Evolutionary conservation across 768 basidiomycete genomes (phyloP), one percentile per base, ranked within the genome.

Genomic region (Pleurotus platypus): DNA sequence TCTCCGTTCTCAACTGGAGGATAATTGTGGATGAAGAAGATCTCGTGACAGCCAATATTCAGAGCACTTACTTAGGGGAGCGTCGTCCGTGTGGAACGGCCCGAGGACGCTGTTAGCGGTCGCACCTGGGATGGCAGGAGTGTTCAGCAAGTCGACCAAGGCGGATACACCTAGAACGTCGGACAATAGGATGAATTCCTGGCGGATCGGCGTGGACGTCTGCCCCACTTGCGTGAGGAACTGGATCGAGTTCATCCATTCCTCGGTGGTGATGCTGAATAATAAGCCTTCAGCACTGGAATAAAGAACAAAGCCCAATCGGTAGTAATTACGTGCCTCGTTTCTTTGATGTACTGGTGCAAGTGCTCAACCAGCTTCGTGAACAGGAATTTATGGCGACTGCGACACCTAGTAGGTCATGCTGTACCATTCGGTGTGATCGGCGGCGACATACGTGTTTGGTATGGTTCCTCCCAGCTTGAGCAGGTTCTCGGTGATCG

Each of bases 151-250:
- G 60, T 93, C 89, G 8, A 94, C 86, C 53, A 94, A 78, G 0
- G 87, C 77, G 0, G 90, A 92, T 2, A 90, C 81, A 4, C 93
- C 92, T 0, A 94, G 73, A 0, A 82, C 78, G 64, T 94, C 92
- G 1, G 90, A 92, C n/a, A 94, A 78, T 5, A 94, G 81, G 63
- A 94, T 92, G 68, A 89, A 89, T 66, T 94, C 80, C 74, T 83
- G 83, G 30, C 84, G 82, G 51, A 90, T 68, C 35, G 84, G 79
- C 0, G 86, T 84, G 68, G 85, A 91, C 58, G 71, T 90, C 69
- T 94, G 76, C 5, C 92, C 92, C 0, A 79, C 81, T 6, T 76
- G 74, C 0, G 92, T 94, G 58, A 94, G 72, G 71, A 94, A 94
- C 57, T 88, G 68, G 63, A 94, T 86, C 9, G 58, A 75, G 13